A percentile compares a stretch with the other conserved stretches of the same genome.
Evolutionary conservation across 495 filamentous ascomycete genomes (phyloP).

Genomic region (Schizothecium vesticola): DNA sequence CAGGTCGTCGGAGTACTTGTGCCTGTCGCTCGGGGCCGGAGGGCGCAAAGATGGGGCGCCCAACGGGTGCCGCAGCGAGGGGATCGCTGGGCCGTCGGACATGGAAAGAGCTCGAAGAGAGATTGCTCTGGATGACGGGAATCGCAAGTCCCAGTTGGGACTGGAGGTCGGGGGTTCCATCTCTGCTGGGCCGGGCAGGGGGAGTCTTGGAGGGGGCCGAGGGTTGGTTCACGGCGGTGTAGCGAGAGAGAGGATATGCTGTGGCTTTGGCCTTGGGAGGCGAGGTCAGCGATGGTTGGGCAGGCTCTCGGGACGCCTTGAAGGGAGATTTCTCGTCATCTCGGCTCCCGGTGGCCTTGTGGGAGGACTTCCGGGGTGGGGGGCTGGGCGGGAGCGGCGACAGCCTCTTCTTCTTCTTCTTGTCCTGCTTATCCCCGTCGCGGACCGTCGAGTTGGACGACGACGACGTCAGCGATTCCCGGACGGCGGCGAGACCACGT

Average conservation of each 20-base stretch:
- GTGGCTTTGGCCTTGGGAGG: constrained; percentile 27
- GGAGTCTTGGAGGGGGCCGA: constrained; percentile 33
- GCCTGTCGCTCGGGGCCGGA: constrained; percentile 20
- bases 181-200: constrained; percentile 69
- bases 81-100: constrained; percentile 40
- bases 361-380: constrained; percentile 59
- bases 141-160: constrained; percentile 53
- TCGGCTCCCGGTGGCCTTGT: constrained; percentile 44
- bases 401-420: constrained; percentile 39
- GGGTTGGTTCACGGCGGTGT: constrained; percentile 18
- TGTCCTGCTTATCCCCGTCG: constrained; percentile 40
- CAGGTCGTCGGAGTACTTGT: constrained; percentile 26
- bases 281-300: constrained; percentile 28
- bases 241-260: constrained; percentile 28
- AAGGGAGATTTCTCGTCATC: constrained; percentile 29
- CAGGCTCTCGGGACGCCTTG: constrained; percentile 26
- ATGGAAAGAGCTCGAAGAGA: constrained; percentile 47
- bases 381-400: constrained; percentile 54
- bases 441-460: constrained; percentile 54
- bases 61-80: constrained; percentile 27
- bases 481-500: constrained; percentile 57
- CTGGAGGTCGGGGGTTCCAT: constrained; percentile 65
- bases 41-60: constrained; percentile 27
- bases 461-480: constrained; percentile 59
- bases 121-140: constrained; percentile 73